Base-by-base conservation (phyloP, 345 rosid genomes). In the Turnera subulata region DNA sequence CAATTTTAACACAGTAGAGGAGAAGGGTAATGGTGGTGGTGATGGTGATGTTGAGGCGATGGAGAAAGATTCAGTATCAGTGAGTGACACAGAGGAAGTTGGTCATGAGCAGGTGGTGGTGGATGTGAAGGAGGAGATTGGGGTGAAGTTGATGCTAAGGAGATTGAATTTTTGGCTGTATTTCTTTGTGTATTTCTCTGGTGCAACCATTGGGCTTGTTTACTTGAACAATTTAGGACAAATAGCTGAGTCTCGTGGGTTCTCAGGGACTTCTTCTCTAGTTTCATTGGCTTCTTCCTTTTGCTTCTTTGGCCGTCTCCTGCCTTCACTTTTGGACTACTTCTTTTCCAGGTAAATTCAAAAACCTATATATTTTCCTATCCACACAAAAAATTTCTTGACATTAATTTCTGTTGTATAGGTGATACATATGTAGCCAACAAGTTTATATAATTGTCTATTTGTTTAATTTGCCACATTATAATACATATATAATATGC, bases 181-280 rank as follows among this genome's bases (percentile, higher is more conserved):
- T 63, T 85, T 84, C 40, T 67, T 76, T 18, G 67, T 85, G 19
- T 93, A 93, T 64, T 70, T 93, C 42, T 66, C 56, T n/a, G 90
- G 97, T n/a, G 86, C 88, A n/a, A 87, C 97, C 7, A 65, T 93
- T 1, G 97, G 97, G 33, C 21, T 93, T 18, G 97, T 89, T 26
- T 93, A 64, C 57, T 65, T 78, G 58, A 89, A 93, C 65, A 93
- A 93, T 67, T 78, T 93, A 76, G 99, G 99, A 63, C 99, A 93
- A 68, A 83, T 89, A 29, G 76, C 96, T 0, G 97, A 93, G 73
- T 93, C 99, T 63, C 81, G 96, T 1, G 82, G 94, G 16, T 75
- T 59, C 29, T 44, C 75, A 0, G 73, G 44, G 4, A 77, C 70
- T 14, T 37, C 82, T 22, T 69, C 84, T 17, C 75, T 93, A 16